Evolutionary conservation across 2,329 filamentous ascomycete genomes (phyloP).

Genomic region (Colletotrichum coccodes): DNA sequence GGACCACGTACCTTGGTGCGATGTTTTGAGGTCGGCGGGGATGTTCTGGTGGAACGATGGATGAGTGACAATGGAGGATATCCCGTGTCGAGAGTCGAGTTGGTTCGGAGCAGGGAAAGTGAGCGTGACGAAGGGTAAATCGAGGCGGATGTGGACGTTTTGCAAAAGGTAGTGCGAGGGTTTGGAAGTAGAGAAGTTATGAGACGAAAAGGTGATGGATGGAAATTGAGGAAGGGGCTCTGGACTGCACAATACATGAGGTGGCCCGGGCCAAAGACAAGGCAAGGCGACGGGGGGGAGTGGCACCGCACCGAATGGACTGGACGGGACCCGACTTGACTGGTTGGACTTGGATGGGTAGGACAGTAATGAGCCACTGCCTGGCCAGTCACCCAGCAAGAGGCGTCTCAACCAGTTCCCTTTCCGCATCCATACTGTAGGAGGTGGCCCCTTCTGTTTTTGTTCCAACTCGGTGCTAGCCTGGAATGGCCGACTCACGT

Average conservation of each 20-base stretch:
- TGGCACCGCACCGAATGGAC: conserved; percentile 17
- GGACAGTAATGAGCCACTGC: conserved; percentile 15
- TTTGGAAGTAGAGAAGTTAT: conserved; percentile 43
- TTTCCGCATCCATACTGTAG: conserved; percentile 24
- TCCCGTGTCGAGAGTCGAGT: conserved; percentile 25
- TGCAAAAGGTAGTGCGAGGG: conserved; percentile 37
- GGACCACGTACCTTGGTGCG: conserved; percentile 36
- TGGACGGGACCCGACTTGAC: conserved; percentile 22
- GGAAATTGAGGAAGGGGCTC: conserved; percentile 45
- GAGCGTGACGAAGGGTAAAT: conserved; percentile 29
- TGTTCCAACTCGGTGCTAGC: conserved; percentile 20
- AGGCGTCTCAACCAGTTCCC: conserved; percentile 25
- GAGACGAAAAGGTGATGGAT: conserved; percentile 44
- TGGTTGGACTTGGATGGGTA: conserved; percentile 23
- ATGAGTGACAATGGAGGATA: conserved; percentile 16
- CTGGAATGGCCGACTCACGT: conserved; percentile 33
- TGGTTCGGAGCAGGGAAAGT: conserved; percentile 32
- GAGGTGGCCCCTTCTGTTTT: conserved; percentile 30
- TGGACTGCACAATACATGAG: conserved; percentile 36
- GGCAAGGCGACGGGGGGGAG: conserved; percentile 29
- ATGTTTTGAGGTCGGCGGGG: conserved; percentile 31
- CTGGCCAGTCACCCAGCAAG: conserved; percentile 3
- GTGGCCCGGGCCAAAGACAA: conserved; percentile 28
- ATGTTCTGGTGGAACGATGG: conserved; percentile 30
- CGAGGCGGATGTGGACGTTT: conserved; percentile 36